Evolutionary conservation across 1,139 yeast genomes (phyloP).

Genomic region (Scheffersomyces quercinus): DNA sequence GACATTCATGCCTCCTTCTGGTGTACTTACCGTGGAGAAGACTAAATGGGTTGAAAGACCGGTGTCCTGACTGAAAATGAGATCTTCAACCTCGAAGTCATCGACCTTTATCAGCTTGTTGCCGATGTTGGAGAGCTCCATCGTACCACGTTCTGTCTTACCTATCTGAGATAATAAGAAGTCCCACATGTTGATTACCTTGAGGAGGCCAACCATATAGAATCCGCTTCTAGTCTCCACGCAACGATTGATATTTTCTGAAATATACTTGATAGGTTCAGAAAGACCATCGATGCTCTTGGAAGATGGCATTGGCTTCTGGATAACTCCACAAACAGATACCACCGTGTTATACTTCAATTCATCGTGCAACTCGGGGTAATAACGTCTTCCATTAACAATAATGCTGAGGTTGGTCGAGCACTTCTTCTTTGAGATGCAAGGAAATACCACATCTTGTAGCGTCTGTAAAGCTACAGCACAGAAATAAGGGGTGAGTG

Average conservation of each 20-base stretch:
- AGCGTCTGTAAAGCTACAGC: slow-evolving; percentile 19
- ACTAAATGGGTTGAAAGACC: slow-evolving; percentile 23
- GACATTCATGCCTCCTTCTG: slow-evolving; percentile 23
- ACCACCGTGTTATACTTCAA: slow-evolving; percentile 21
- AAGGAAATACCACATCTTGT: slow-evolving; percentile 21
- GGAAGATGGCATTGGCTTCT: slow-evolving; percentile 4
- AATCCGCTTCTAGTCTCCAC: slow-evolving; percentile 16
- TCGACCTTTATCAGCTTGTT: slow-evolving; percentile 7
- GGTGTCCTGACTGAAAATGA: slow-evolving; percentile 27
- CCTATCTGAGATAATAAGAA: slow-evolving; percentile 6
- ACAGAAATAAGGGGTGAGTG: slow-evolving; percentile 29
- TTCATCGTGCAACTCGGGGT: slow-evolving; percentile 12
- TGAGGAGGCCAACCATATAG: slow-evolving; percentile 20
- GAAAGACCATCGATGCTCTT: slow-evolving; percentile 3
- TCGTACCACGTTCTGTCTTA: slow-evolving; percentile 13
- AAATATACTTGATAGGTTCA: slow-evolving; percentile 7
- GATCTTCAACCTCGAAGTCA: slow-evolving; percentile 19
- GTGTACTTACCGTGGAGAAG: slow-evolving; percentile 20
- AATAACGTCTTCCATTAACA: slow-evolving; percentile 28
- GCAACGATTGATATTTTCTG: slow-evolving; percentile 7
- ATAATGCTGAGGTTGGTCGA: slow-evolving; percentile 16
- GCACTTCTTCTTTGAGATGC: slow-evolving; percentile 7
- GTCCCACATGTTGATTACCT: slow-evolving; percentile 13
- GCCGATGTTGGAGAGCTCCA: slow-evolving; percentile 34
- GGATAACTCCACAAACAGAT: slow-evolving; percentile 8